Evolutionary conservation across 768 basidiomycete genomes (phyloP), one percentile per base, ranked within the genome.

Genomic region (Cubamyces sp.): DNA sequence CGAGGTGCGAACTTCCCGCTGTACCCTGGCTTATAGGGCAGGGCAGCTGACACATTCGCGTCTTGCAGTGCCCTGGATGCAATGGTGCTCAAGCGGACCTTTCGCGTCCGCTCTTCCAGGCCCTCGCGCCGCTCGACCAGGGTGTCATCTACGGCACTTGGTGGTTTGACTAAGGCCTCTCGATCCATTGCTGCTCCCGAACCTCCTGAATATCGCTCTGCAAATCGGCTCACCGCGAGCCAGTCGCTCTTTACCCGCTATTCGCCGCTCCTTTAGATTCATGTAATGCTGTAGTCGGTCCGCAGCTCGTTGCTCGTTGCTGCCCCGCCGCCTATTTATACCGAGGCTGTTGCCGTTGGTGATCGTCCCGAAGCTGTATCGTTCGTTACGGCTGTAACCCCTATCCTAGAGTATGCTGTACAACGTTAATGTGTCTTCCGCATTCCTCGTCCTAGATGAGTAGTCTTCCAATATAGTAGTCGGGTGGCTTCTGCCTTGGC

Each of bases 131-230:
- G 16, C 59, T 60, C 54, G 63, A 64, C 49, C 68, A 42, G 3
- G 91, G 91, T 40, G 81, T 87, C 5, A 66, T 92, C 55, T 82
- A 81, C 64, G 88, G 85, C 54, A 66, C 72, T 5, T 93, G 91
- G 91, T 78, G 72, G 64, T 87, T 77, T 76, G 74, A 64, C 53
- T 61, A 15, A 45, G 39, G 23, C 25, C 46, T 11, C 18, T 9
- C 23, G 11, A n/a, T 26, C 23, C 43, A 28, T 19, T 21, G 21
- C 21, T 21, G n/a, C n/a, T 21, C 30, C 9, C 40, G 11, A 19
- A 54, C n/a, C n/a, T 41, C 37, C 8, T 19, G 8, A 23, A 39
- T 46, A 37, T 47, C 15, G n/a, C n/a, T 18, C 5, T 57, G 45
- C 21, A 30, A n/a, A 48, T 48, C 43, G 25, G 25, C 42, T 45